Percentiles rank a stretch among this genome's conserved stretches.
These are phyloP conservation scores for Keqinozyma sinolaborantium DNA, from an alignment of 1,139 yeast species.

Conservation along the genomic window DNA sequence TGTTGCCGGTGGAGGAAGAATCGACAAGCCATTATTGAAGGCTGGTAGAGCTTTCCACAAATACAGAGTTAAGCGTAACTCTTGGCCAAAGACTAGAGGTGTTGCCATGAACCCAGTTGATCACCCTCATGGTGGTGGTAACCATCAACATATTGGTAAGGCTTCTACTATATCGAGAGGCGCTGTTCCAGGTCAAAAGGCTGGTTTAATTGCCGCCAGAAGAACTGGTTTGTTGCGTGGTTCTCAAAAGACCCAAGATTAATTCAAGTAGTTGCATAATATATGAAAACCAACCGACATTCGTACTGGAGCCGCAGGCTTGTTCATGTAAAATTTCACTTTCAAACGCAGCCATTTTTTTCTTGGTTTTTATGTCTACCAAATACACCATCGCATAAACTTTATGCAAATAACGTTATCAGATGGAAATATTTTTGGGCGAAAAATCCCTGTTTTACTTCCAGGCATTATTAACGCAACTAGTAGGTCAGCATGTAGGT, in stretches of 20 bases:
- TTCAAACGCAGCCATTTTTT: too few relatives aligned
- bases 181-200: constrained; percentile 99
- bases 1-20: constrained; percentile 99
- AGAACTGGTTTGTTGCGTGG: constrained; percentile 99
- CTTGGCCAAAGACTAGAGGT: constrained; percentile 99
- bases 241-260: constrained; percentile 94
- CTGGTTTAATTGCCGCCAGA: constrained; percentile 99
- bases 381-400: too few relatives aligned
- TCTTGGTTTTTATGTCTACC: too few relatives aligned
- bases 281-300: too few relatives aligned
- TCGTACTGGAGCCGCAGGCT: too few relatives aligned
- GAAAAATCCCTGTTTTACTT: too few relatives aligned
- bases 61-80: constrained; percentile 98
- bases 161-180: constrained; percentile 99
- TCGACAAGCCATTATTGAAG: constrained; percentile 98
- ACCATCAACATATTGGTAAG: constrained; percentile 99
- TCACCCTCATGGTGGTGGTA: constrained; percentile 99
- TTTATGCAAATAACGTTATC: too few relatives aligned
- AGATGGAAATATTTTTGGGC: too few relatives aligned
- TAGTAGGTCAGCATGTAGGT: too few relatives aligned
- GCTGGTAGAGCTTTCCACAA: constrained; percentile 99
- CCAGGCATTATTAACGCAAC: too few relatives aligned
- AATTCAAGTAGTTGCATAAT: constrained; percentile 20
- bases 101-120: constrained; percentile 99
- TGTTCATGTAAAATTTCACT: too few relatives aligned